A percentile compares a stretch with the other conserved stretches of the same genome.
Evolutionary conservation across 208 protist genomes (phyloP).

Genomic region (Trypanosoma lewisi): DNA sequence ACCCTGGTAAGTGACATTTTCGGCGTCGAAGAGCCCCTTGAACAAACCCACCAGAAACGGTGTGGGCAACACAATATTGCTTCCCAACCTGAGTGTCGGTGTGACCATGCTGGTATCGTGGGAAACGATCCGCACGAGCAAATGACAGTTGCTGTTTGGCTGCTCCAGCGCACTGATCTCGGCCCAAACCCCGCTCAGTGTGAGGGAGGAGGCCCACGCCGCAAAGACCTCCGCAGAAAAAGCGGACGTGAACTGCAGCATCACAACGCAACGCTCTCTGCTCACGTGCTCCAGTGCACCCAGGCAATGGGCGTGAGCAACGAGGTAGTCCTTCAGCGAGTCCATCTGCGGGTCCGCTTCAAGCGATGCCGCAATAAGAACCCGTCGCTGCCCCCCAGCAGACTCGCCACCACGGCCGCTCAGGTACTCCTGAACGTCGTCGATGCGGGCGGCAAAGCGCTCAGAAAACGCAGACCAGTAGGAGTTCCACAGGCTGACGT

Average conservation of each 20-base stretch:
- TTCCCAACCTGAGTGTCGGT: constrained; percentile 45
- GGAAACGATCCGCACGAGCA: constrained; percentile 30
- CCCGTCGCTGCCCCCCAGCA: constrained; percentile 4
- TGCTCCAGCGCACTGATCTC: not conserved
- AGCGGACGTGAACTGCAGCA: constrained; percentile 58
- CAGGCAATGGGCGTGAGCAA: constrained; percentile 35
- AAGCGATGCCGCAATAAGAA: constrained; percentile 20
- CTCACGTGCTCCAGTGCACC: constrained; percentile 56
- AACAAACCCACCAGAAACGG: constrained; percentile 62
- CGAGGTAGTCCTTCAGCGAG: constrained; percentile 18
- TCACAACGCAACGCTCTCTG: constrained; percentile 31
- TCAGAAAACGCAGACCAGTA: constrained; percentile 58
- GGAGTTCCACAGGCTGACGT: constrained; percentile 54
- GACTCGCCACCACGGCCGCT: not conserved
- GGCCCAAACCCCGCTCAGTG: constrained; percentile 14
- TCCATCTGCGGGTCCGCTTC: constrained; percentile 17
- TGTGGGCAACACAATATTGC: constrained; percentile 53
- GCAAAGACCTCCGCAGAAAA: constrained; percentile 48
- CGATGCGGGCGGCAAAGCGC: constrained; percentile 22
- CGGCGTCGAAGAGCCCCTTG: constrained; percentile 56
- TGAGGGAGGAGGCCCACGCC: constrained; percentile 27
- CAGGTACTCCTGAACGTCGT: constrained; percentile 24
- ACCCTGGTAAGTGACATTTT: constrained; percentile 35
- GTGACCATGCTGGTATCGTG: constrained; percentile 32
- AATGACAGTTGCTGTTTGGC: not conserved